Base-by-base conservation (phyloP, 2,329 filamentous ascomycete species). In the Penicillium sp. region DNA sequence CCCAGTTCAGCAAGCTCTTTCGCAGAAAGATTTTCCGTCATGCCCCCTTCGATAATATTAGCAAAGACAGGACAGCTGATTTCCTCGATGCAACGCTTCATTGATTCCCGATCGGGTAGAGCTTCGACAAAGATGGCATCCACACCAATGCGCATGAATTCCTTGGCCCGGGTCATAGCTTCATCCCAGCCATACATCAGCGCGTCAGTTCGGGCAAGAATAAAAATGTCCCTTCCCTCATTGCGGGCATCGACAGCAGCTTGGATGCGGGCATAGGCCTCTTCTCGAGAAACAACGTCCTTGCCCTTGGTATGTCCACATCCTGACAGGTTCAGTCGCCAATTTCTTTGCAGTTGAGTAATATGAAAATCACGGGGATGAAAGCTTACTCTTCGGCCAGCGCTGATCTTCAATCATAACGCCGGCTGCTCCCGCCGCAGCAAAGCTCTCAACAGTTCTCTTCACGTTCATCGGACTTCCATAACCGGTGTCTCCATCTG, bases 401-500 rank as follows among this genome's bases (percentile, higher is more conserved):
- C 78, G 80, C 62, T 82, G 80, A 57, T 82, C 80, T 58, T 82
- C 80, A 57, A 83, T 80, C 78, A 77, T 78, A 13, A 76, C 60
- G 0, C 75, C 75, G 4, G 75, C 75, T 1, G 74, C 74, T 0
- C 74, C 79, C 1, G 80, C 80, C 4, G 69, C 63, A 0, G 80
- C 80, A 64, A 78, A 82, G 6, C 71, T 72, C 62, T 81, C 74
- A 3, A 83, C 80, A 0, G 80, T 81, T 16, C 80, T 65, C 42
- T 74, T 74, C 1, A 82, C 80, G 52, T 82, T 82, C 78, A 81
- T 79, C 3, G 80, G 78, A 43, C 78, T 76, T 5, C 81, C 81
- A 55, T 82, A 82, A 2, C 81, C 81, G 0, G 80, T 82, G 60
- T 83, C 80, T 0, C 79, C 80, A 64, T 83, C 81, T 0, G 74